Base-by-base conservation (phyloP, 1,284 basidiomycete genomes). In the Phylloporus sp. region DNA sequence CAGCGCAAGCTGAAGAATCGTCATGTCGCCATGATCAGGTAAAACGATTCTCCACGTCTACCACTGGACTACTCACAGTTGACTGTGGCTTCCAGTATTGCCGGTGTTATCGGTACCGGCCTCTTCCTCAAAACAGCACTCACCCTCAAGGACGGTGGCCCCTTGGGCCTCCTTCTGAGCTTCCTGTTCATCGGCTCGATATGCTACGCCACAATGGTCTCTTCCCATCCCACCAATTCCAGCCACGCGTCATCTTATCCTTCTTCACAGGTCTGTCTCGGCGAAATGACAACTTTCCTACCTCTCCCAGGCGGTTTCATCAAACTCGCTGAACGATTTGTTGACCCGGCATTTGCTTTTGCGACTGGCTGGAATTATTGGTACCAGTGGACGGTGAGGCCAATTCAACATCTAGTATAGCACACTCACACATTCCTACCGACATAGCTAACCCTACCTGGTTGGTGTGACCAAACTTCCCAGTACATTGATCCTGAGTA, bases 311-410 rank as follows among this genome's bases (percentile, higher is more conserved):
- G 88, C 61, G 86, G 89, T 60, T 90, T 90, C 74, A 88, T 92
- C 70, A 84, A 81, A 66, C 81, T 91, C 39, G 87, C 89, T 6
- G 84, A 85, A 61, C 86, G 90, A 31, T 92, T 90, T 69, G 84
- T 92, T 50, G 49, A 51, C 32, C 49, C 49, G 0, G 49, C 49
- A 3, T 51, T 51, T 51, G 49, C 49, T 12, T 51, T 51, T 22
- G 49, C 49, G 6, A 51, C 20, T 4, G 49, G 49, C n/a, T 51
- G 49, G 49, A 51, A 51, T 32, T 51, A 51, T 51, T 51, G 49
- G 49, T 51, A 32, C 18, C 49, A 51, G n/a, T 51, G 49, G 49
- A 32, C 49, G 49, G 49, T 51, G 18, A 51, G 29, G 22, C n/a
- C 4, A 22, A 20, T 32, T n/a, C 20, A 26, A 3, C 26, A 1